Conservation (phyloP, 225 moss, liverwort and hornwort genomes). For the Physcomitrellopsis africana region DNA sequence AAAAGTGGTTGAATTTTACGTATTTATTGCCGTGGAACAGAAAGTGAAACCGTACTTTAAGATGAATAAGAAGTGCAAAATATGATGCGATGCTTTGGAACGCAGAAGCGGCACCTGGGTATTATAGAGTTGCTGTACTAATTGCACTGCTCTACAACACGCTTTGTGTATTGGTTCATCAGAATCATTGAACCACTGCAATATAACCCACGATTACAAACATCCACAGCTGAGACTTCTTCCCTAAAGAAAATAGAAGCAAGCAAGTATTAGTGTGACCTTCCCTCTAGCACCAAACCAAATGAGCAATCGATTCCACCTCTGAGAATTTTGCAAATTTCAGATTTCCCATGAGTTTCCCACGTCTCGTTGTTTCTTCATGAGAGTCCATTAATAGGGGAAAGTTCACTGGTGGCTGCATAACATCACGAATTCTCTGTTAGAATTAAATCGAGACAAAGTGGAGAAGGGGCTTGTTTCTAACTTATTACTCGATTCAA, state of each 20-base stretch:
- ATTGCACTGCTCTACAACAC: conserved; percentile 69
- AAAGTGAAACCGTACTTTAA: not conserved
- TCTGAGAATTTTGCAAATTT: conserved; percentile 80
- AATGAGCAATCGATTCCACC: conserved; percentile 38
- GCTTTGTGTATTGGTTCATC: conserved; percentile 65
- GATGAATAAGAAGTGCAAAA: not conserved
- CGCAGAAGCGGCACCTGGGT: conserved; percentile 33
- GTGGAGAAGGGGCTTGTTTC: not conserved
- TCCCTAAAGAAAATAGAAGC: not conserved
- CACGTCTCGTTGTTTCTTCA: conserved; percentile 41
- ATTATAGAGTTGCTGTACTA: conserved; percentile 66
- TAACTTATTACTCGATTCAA: not conserved
- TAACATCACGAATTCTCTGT: conserved; percentile 5
- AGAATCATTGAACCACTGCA: conserved; percentile 92
- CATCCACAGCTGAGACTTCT: not conserved
- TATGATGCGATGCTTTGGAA: not conserved
- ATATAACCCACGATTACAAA: conserved; percentile 17
- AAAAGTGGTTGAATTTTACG: not conserved
- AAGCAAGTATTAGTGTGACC: not conserved
- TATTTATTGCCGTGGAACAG: not conserved
- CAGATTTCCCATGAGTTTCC: conserved; percentile 60
- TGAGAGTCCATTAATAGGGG: conserved; percentile 61
- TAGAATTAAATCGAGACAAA: not conserved
- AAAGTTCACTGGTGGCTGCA: conserved; percentile 79
- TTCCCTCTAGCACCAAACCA: not conserved